These are phyloP conservation scores for Alternaria angustiovoidea DNA, from an alignment of 2,329 filamentous ascomycete species.

Conservation along the genomic window DNA sequence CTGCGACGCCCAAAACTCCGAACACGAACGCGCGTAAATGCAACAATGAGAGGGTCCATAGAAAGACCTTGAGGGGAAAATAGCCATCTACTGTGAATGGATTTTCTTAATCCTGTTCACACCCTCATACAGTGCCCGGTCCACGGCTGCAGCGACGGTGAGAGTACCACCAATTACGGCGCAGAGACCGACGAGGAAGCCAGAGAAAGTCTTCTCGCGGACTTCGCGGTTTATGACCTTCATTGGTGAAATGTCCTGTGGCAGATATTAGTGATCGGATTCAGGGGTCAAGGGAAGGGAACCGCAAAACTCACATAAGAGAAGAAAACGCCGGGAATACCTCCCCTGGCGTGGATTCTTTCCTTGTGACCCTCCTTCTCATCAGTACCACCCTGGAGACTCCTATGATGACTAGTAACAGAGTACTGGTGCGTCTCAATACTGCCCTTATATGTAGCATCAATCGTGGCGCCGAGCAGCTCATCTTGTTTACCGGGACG, in stretches of 20 bases:
- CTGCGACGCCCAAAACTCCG: slow-evolving; percentile 13
- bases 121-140: slow-evolving; percentile 91
- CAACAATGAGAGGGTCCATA: background rate
- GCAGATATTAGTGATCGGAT: slow-evolving; percentile 17
- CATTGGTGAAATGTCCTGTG: slow-evolving; percentile 96
- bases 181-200: slow-evolving; percentile 92
- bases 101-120: slow-evolving; percentile 85
- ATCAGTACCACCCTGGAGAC: slow-evolving; percentile 82
- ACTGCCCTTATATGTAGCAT: slow-evolving; percentile 74
- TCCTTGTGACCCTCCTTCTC: slow-evolving; percentile 89
- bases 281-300: background rate
- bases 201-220: slow-evolving; percentile 85
- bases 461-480: slow-evolving; percentile 54
- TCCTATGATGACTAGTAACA: slow-evolving; percentile 95
- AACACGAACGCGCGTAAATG: slow-evolving; percentile 11
- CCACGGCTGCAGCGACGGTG: slow-evolving; percentile 92
- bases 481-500: slow-evolving; percentile 57
- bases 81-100: slow-evolving; percentile 62
- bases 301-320: slow-evolving; percentile 76
- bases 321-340: slow-evolving; percentile 98
- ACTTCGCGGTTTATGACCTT: slow-evolving; percentile 98
- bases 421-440: slow-evolving; percentile 99
- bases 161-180: slow-evolving; percentile 93
- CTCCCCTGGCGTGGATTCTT: slow-evolving; percentile 85
- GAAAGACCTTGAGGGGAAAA: background rate